These are phyloP conservation scores for Ganoderma multipileum DNA, from an alignment of 1,284 basidiomycete species.

Conservation along the genomic window DNA sequence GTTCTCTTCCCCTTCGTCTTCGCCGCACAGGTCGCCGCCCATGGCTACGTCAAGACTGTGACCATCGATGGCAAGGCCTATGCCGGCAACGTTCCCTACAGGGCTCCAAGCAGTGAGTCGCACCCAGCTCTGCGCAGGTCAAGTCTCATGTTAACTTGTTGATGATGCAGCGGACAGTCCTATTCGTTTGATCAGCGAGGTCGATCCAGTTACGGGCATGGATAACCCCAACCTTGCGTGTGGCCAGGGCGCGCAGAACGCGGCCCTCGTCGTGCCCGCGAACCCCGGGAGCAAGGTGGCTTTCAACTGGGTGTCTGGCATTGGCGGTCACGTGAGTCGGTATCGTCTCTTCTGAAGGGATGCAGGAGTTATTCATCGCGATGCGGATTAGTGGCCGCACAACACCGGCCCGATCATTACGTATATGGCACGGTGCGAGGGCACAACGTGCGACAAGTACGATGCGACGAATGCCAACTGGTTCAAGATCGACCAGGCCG, in stretches of 20 bases:
- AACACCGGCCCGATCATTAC: constrained; percentile 67
- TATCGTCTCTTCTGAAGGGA: background rate
- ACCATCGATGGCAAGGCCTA: constrained; percentile 33
- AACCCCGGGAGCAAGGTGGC: constrained; percentile 67
- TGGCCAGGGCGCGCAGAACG: constrained; percentile 60
- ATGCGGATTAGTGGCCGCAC: constrained; percentile 45
- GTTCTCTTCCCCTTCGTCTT: background rate
- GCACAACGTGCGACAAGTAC: constrained; percentile 63
- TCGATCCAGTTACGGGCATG: constrained; percentile 69
- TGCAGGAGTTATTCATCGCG: background rate
- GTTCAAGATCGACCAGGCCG: constrained; percentile 69
- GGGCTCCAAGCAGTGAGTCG: constrained; percentile 29
- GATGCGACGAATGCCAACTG: constrained; percentile 63
- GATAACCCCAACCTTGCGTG: constrained; percentile 66
- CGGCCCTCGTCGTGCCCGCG: constrained; percentile 59
- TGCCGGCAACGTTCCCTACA: constrained; percentile 37
- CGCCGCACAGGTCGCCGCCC: constrained; percentile 20
- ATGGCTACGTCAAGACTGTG: constrained; percentile 32
- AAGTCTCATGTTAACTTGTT: background rate
- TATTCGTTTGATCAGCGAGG: constrained; percentile 64
- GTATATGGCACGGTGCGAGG: constrained; percentile 69
- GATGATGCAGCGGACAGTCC: constrained; percentile 45
- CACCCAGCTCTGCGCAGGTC: background rate
- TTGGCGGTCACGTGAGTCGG: constrained; percentile 50
- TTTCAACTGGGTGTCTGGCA: constrained; percentile 65